phyloP scores from a whole-genome alignment of 2,329 filamentous ascomycete species.

The Neurospora sp. region DNA sequence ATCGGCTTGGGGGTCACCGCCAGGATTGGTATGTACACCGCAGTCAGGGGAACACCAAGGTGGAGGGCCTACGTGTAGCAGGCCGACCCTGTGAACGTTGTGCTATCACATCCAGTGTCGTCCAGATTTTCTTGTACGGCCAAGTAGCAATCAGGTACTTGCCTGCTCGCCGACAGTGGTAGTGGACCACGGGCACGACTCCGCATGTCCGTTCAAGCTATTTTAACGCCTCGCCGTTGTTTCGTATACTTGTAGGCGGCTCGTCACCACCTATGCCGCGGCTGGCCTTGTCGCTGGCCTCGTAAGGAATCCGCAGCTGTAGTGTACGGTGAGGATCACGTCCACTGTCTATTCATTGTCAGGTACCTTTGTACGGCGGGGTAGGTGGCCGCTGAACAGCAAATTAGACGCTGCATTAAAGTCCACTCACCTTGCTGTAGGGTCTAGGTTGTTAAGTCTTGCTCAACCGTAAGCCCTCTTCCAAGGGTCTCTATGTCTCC shows the following conservation, averaged over 20 bases:
- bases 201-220: constrained; percentile 3
- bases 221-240: constrained; percentile 6
- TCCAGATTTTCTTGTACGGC: neutral
- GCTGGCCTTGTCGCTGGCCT: neutral
- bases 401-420: neutral
- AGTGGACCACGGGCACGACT: constrained; percentile 8
- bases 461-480: neutral
- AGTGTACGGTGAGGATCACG: neutral
- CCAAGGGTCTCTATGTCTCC: neutral
- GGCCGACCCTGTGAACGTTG: neutral
- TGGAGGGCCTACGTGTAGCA: neutral
- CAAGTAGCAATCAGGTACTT: constrained; percentile 7
- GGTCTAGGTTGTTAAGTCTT: neutral
- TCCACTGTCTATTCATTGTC: neutral
- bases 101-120: neutral
- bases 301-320: neutral
- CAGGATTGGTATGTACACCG: neutral
- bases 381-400: neutral
- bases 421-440: neutral
- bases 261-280: neutral
- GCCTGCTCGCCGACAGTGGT: neutral
- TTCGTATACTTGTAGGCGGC: neutral
- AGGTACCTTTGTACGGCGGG: neutral
- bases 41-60: neutral
- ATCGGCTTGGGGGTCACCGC: neutral